Evolutionary conservation across 2,329 filamentous ascomycete species (phyloP), one percentile per base, ranked within the genome.

Genomic region (Penicillium sp.): DNA sequence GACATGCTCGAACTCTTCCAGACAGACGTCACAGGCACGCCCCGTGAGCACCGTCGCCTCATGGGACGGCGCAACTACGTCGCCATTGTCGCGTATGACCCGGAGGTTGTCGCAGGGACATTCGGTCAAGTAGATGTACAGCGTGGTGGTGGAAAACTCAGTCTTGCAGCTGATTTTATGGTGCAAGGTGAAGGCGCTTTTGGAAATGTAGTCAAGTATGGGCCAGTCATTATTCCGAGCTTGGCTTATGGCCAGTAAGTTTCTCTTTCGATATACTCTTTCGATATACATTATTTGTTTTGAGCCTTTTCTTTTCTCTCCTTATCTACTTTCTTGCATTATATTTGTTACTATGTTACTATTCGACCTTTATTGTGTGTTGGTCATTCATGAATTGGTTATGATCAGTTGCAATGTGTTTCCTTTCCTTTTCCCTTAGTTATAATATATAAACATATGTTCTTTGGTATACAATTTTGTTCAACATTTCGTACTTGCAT

Each of bases 1-100:
- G 94, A 99, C 75, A 99, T 99, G 94, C 96, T 99, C 89, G 94
- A 99, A 78, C 95, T 99, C 63, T 99, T 99, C 82, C 91, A 94
- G 66, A 90, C 88, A 7, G 94, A 99, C 65, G 91, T 94, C 16
- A 90, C 87, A 54, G 93, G 94, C n/a, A 79, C 84, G 35, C 80
- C 86, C 0, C 82, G 92, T 47, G 93, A 97, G 72, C 81, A 92
- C 68, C 92, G 92, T 77, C 89, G 93, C 68, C 82, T 99, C 52
- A 99, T 99, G 91, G 91, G 88, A 0, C 81, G 93, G 43, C 81
- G 94, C 58, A 97, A 97, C 69, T 99, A 97, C 68, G 86, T 93
- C 12, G 91, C 93, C 0, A 88, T 95, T 62, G 88, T 97, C n/a
- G 90, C 90, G 0, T 97, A 93, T 70, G 94, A 99, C 70, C 91